Conservation (phyloP, 2,329 filamentous ascomycete genomes). For the Aspergillus sp. region DNA sequence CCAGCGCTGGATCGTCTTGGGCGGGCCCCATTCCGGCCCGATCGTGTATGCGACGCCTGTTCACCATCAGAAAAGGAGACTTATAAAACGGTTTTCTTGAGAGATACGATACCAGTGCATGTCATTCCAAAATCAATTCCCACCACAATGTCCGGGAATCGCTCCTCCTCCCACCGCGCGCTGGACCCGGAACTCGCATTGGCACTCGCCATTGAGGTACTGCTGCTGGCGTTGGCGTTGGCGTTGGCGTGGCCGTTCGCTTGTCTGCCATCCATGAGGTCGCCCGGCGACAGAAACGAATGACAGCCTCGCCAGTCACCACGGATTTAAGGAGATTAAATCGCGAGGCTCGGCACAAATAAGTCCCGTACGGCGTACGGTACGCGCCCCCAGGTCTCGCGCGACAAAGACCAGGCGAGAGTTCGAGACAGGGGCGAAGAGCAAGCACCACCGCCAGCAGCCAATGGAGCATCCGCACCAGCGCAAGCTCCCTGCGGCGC, state of each 20-base stretch:
- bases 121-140: slow-evolving; percentile 34
- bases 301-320: not conserved
- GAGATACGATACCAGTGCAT: slow-evolving; percentile 17
- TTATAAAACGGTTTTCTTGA: too few relatives aligned
- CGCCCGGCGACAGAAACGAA: not conserved
- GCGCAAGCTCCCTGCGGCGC: not conserved
- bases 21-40: slow-evolving; percentile 34
- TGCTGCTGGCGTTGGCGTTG: not conserved
- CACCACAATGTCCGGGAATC: slow-evolving; percentile 26
- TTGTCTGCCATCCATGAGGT: not conserved
- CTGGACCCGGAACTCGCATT: not conserved
- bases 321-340: too few relatives aligned
- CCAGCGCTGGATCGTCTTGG: slow-evolving; percentile 38
- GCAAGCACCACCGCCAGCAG: too few relatives aligned
- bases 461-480: too few relatives aligned
- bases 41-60: slow-evolving; percentile 37
- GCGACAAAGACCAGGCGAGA: too few relatives aligned
- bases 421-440: too few relatives aligned
- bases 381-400: too few relatives aligned
- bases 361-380: too few relatives aligned
- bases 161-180: slow-evolving; percentile 15
- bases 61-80: too few relatives aligned
- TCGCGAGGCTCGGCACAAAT: too few relatives aligned
- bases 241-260: not conserved
- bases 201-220: not conserved